Evolutionary conservation across 768 basidiomycete genomes (phyloP).

Genomic region (Termitomyces sp.): DNA sequence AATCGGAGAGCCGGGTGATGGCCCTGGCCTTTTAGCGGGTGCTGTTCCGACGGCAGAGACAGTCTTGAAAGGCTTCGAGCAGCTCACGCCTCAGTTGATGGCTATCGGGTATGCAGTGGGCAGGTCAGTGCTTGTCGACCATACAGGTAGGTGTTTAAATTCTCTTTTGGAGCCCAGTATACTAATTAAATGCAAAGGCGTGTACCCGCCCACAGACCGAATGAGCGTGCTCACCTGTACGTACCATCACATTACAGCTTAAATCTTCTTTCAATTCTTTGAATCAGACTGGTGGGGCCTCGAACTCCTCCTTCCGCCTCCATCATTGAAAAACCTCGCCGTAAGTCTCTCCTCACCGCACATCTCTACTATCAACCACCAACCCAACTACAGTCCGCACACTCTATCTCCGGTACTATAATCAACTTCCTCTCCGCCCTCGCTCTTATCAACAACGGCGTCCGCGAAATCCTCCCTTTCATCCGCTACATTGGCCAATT

Average conservation of each 20-base stretch:
- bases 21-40: conserved; percentile 65
- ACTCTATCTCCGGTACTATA: conserved; percentile 58
- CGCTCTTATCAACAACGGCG: conserved; percentile 65
- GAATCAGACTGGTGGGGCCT: conserved; percentile 93
- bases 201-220: conserved; percentile 73
- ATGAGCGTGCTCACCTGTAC: conserved; percentile 78
- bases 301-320: conserved; percentile 72
- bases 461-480: conserved; percentile 81
- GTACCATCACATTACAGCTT: conserved; percentile 18
- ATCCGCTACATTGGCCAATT: conserved; percentile 80
- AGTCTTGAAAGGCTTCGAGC: conserved; percentile 61
- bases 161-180: background rate
- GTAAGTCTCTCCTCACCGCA: conserved; percentile 31
- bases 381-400: conserved; percentile 22
- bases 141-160: conserved; percentile 40
- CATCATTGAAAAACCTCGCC: conserved; percentile 57
- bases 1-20: conserved; percentile 70
- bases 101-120: conserved; percentile 77
- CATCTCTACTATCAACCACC: conserved; percentile 32
- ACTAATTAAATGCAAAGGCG: conserved; percentile 28
- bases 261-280: background rate
- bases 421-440: conserved; percentile 77
- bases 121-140: conserved; percentile 58
- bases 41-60: conserved; percentile 75
- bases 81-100: conserved; percentile 77